Base-by-base conservation (phyloP, 2,329 filamentous ascomycete genomes). In the Rachicladosporium sp. region DNA sequence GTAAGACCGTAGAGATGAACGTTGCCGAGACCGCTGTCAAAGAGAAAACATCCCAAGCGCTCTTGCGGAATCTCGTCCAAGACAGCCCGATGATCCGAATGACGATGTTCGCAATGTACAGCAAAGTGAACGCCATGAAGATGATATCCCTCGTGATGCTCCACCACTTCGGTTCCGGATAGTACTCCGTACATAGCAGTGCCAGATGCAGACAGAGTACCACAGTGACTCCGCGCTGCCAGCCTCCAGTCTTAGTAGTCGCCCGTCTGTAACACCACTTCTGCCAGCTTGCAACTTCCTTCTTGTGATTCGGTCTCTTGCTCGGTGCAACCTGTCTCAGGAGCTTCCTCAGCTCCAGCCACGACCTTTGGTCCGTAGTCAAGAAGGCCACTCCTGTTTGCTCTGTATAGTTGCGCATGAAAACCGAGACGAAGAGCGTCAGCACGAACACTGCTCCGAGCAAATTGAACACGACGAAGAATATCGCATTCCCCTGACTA, bases 381-480 rank as follows among this genome's bases (percentile, higher is more conserved):
- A 98, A 67, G 58, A 89, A 98, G 2, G 91, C 91, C 33, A 98
- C 91, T 1, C 91, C 91, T 0, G 91, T 98, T 62, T 96, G 88
- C 62, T 98, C 91, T 0, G 91, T 98, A 62, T 98, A 98, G 60
- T 95, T 98, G 45, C 91, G 85, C 91, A 98, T 98, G 61, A 98
- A 98, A 45, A 98, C 91, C 41, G 91, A 96, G 36, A 98, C 93
- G 61, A 98, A 98, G 56, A 98, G 68, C 1, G 91, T 98, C 56
- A 98, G 71, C 45, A 98, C 82, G 63, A 98, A 98, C 47, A 98
- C 89, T 0, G 91, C 91, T 23, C 87, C 87, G 52, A 98, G 71
- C 57, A 98, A 74, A 63, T 98, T 98, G 76, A 96, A 98, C 4
- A 89, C 71, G 41, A 98, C 77, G 57, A 98, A 95, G 68, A 95